phyloP scores from a whole-genome alignment of 805 yeast genomes.

The Starmera pachycereana region DNA sequence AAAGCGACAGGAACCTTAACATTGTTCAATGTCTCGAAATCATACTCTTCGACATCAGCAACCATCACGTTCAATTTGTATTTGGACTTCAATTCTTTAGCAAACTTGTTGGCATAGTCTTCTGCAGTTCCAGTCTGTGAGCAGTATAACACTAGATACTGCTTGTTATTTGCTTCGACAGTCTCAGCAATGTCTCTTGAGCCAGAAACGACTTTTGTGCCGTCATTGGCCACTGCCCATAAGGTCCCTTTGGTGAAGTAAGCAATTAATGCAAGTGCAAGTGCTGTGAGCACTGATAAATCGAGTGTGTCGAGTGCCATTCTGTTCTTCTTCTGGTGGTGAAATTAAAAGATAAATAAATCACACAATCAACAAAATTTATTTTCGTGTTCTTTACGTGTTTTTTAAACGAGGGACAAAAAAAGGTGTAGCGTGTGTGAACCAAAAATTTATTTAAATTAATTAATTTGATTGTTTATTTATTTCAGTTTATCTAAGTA shows the following conservation, averaged over 20 bases:
- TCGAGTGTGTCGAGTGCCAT: conserved; percentile 69
- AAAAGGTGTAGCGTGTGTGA: too few species aligned
- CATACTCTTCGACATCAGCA: conserved; percentile 84
- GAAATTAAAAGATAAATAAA: too few species aligned
- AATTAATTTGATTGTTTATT: too few species aligned
- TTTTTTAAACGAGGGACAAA: too few species aligned
- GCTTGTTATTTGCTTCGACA: conserved; percentile 53
- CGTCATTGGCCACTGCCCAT: conserved; percentile 30
- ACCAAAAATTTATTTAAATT: too few species aligned
- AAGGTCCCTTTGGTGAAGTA: conserved; percentile 57
- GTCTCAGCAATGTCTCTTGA: conserved; percentile 51
- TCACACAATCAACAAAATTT: too few species aligned
- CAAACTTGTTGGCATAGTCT: conserved; percentile 84
- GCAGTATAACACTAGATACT: conserved; percentile 75
- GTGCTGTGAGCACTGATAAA: conserved; percentile 51
- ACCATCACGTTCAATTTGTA: conserved; percentile 77
- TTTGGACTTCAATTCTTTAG: conserved; percentile 77
- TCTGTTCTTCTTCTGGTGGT: too few species aligned
- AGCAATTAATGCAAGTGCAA: conserved; percentile 54
- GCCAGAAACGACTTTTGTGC: conserved; percentile 25
- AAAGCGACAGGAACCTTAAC: conserved; percentile 59
- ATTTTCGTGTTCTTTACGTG: too few species aligned
- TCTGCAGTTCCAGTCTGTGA: conserved; percentile 99
- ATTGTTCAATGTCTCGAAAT: conserved; percentile 63
- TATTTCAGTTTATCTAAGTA: too few species aligned